Conservation (phyloP, 306 rosid species). For the Aeschynomene evenia region DNA sequence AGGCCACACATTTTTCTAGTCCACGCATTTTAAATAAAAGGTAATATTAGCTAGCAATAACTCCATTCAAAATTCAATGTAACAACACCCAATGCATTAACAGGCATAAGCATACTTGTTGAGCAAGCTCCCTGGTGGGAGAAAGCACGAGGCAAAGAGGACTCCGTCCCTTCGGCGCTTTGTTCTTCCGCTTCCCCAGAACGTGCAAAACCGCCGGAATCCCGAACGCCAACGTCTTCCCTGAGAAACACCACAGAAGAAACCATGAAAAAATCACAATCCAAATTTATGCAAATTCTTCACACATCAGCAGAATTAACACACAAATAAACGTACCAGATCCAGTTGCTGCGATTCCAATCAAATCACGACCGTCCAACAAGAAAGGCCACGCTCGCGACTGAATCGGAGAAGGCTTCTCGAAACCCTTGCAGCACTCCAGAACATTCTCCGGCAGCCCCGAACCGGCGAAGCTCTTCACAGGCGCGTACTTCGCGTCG, state of each 20-base stretch:
- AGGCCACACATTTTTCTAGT: too few species aligned
- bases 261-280: constrained; percentile 15
- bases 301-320: neutral
- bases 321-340: constrained; percentile 57
- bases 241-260: constrained; percentile 30
- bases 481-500: constrained; percentile 53
- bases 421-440: constrained; percentile 77
- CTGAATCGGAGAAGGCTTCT: constrained; percentile 83
- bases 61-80: too few species aligned
- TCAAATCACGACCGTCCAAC: constrained; percentile 83
- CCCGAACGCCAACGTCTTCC: constrained; percentile 94
- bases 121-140: constrained; percentile 97
- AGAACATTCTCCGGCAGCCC: constrained; percentile 68
- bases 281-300: neutral
- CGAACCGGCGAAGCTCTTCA: constrained; percentile 53
- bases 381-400: constrained; percentile 94
- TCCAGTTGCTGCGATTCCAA: constrained; percentile 96
- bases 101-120: constrained; percentile 65
- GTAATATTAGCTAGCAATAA: too few species aligned
- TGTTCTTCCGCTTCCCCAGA: constrained; percentile 59
- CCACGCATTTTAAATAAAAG: too few species aligned
- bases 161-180: constrained; percentile 56
- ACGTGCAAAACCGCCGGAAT: constrained; percentile 87
- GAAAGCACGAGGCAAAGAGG: constrained; percentile 90
- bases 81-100: neutral